Percentiles rank a stretch among this genome's conserved stretches.
These are phyloP conservation scores for Parafenestella ontariensis DNA, from an alignment of 2,329 filamentous ascomycete species.

Conservation along the genomic window DNA sequence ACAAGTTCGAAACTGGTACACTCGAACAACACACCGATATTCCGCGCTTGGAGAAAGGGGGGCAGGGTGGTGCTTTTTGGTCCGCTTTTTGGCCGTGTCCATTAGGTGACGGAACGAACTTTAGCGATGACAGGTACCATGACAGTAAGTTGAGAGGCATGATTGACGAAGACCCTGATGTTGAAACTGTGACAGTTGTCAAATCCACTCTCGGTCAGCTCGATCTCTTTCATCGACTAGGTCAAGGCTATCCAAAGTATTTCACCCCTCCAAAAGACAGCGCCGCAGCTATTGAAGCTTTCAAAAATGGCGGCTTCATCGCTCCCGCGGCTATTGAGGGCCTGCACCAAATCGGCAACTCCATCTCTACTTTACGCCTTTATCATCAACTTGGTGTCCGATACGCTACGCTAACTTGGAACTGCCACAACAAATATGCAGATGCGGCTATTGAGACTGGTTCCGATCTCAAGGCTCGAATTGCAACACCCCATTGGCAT, in stretches of 20 bases:
- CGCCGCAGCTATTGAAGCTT: slow-evolving; percentile 65
- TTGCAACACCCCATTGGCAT: slow-evolving; percentile 66
- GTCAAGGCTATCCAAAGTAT: slow-evolving; percentile 67
- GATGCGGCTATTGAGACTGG: slow-evolving; percentile 77
- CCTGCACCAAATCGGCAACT: slow-evolving; percentile 92
- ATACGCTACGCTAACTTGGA: slow-evolving; percentile 90
- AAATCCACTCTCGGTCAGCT: slow-evolving; percentile 76
- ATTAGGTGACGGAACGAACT: slow-evolving; percentile 68
- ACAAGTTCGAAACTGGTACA: slow-evolving; percentile 74
- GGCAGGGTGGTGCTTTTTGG: slow-evolving; percentile 90
- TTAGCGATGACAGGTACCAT: slow-evolving; percentile 75
- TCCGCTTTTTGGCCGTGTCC: slow-evolving; percentile 84
- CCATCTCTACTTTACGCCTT: slow-evolving; percentile 73
- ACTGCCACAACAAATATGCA: slow-evolving; percentile 89
- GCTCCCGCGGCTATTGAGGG: slow-evolving; percentile 59
- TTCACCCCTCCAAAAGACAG: slow-evolving; percentile 72
- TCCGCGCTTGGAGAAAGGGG: slow-evolving; percentile 73
- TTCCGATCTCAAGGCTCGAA: slow-evolving; percentile 42
- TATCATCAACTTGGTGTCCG: slow-evolving; percentile 82
- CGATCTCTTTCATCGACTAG: slow-evolving; percentile 72
- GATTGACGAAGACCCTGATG: neutral
- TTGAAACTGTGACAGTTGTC: slow-evolving; percentile 57
- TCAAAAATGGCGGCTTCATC: slow-evolving; percentile 46
- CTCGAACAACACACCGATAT: slow-evolving; percentile 78
- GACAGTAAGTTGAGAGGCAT: slow-evolving; percentile 59